Evolutionary conservation across 2,329 filamentous ascomycete genomes (phyloP).

Genomic region (Lasiodiplodia gonubiensis): DNA sequence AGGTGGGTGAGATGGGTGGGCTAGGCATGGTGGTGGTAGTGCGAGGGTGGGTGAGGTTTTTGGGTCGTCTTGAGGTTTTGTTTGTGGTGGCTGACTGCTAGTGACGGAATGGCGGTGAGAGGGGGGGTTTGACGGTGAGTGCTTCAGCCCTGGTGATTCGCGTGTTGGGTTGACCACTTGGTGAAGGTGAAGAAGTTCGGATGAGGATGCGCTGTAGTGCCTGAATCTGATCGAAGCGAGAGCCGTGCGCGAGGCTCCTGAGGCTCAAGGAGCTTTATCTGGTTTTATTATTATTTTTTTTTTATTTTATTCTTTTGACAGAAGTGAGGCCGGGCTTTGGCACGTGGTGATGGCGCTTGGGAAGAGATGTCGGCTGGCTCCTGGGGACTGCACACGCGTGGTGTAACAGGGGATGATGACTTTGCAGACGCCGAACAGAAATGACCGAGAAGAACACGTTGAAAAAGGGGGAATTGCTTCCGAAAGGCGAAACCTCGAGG

Average conservation of each 20-base stretch:
- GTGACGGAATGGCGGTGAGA: constrained; percentile 11
- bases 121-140: constrained; percentile 5
- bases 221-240: neutral
- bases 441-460: constrained; percentile 16
- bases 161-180: neutral
- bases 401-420: neutral
- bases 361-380: neutral
- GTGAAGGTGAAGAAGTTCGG: neutral
- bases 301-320: neutral
- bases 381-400: neutral
- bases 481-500: neutral
- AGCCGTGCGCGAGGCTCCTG: constrained; percentile 3
- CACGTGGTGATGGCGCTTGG: neutral
- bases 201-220: neutral
- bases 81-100: neutral
- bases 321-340: constrained; percentile 5
- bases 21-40: constrained; percentile 4
- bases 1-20: constrained; percentile 24
- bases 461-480: neutral
- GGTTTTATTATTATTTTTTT: neutral
- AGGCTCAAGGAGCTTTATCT: neutral
- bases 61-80: neutral
- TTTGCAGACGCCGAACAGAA: neutral
- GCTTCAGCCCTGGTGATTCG: neutral
- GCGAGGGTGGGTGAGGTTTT: neutral